Evolutionary conservation across 306 rosid species (phyloP).

Genomic region (Albizia julibrissin): DNA sequence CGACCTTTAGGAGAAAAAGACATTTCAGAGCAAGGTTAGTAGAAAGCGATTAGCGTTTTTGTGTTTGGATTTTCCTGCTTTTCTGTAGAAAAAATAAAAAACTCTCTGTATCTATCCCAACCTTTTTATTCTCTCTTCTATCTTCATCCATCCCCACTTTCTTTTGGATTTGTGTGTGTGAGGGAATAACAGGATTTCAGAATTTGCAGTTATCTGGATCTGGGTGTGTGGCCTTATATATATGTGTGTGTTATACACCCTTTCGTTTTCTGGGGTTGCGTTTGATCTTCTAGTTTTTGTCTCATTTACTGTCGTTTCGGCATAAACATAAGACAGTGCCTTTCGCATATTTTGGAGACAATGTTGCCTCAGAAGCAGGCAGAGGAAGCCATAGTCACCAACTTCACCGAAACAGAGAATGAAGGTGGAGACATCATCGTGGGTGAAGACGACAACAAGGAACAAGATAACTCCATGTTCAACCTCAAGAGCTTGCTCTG

Average conservation of each 20-base stretch:
- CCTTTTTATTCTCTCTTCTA: not conserved
- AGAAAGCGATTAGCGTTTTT: slow-evolving; percentile 17
- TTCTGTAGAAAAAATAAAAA: not conserved
- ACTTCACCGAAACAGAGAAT: slow-evolving; percentile 13
- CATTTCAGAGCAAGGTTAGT: slow-evolving; percentile 52
- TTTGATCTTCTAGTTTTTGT: slow-evolving; percentile 41
- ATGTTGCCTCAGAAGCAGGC: slow-evolving; percentile 28
- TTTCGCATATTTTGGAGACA: not conserved
- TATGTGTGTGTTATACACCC: slow-evolving; percentile 10
- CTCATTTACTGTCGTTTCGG: slow-evolving; percentile 40
- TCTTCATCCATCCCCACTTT: slow-evolving; percentile 19
- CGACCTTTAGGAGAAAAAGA: slow-evolving; percentile 60
- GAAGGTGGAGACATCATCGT: not conserved
- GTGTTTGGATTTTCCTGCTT: slow-evolving; percentile 27
- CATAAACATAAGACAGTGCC: not conserved
- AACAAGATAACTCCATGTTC: slow-evolving; percentile 7
- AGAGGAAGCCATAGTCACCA: slow-evolving; percentile 21
- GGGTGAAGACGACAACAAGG: not conserved
- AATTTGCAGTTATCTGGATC: slow-evolving; percentile 40
- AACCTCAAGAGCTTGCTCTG: slow-evolving; percentile 5
- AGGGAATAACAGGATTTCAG: not conserved
- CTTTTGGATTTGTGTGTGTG: slow-evolving; percentile 45
- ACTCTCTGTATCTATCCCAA: not conserved
- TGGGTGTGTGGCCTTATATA: slow-evolving; percentile 21
- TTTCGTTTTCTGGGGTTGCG: slow-evolving; percentile 66